Base-by-base conservation (phyloP, 306 rosid species). In the Gastrolobium villosum region DNA sequence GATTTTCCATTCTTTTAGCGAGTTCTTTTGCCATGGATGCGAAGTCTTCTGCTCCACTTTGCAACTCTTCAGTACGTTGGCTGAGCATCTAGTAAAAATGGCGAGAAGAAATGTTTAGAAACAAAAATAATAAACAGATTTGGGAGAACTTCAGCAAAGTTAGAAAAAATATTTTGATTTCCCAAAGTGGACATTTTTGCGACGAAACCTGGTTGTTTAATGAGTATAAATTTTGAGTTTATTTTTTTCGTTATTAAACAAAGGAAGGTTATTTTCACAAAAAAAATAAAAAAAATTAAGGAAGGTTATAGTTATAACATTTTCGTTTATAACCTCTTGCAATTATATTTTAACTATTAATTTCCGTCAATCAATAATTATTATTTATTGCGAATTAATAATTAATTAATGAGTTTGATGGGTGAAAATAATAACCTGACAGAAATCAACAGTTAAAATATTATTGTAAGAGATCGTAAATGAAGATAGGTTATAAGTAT, bases 1-100 rank as follows among this genome's bases (percentile, higher is more conserved):
- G 94, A 83, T 85, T 91, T 87, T 92, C 97, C 94, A 92, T 88
- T 76, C 82, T 87, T 82, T 88, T 89, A 54, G 91, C 89, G 10
- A 92, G 89, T 83, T 94, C 95, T 53, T 68, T 78, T 49, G 97
- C 96, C 96, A 89, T 78, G 31, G 94, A 86, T 84, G 97, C 93
- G 45, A 94, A 94, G 85, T 90, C 83, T 85, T 92, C 83, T 3
- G 97, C 92, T 52, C 97, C 97, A 80, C 35, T 83, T 78, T 81
- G 76, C 80, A 94, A 78, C 82, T 94, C 96, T 80, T 90, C 92
- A 43, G 93, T 81, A 49, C 77, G 87, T 14, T 89, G 45, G 57
- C 87, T 74, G 77, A 94, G 93, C 73, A 83, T 59, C 98, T 90
- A 87, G 65, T 45, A 68, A 45, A 65, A 74, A 72, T 59, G 67